phyloP scores from a whole-genome alignment of 352 stramenopile species.

The Globisporangium nunn region DNA sequence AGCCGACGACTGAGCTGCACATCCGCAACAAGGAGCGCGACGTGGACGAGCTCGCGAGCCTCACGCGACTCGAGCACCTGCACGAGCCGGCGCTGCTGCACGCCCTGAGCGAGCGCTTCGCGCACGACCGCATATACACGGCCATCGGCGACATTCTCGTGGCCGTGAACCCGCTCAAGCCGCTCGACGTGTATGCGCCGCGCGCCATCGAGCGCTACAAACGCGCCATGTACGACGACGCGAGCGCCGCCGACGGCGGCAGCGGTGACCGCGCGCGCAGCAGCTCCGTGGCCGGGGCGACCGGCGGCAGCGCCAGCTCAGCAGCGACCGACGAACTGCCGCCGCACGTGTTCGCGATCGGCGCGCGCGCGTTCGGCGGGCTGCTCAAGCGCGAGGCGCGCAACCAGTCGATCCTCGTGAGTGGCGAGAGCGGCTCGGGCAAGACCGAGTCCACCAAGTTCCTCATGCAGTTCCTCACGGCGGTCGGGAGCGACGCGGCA shows the following conservation, averaged over 20 bases:
- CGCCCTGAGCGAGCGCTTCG: constrained; percentile 70
- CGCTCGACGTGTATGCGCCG: constrained; percentile 58
- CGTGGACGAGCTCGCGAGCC: constrained; percentile 47
- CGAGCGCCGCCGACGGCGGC: background rate
- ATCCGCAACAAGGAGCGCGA: constrained; percentile 59
- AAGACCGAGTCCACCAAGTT: constrained; percentile 97
- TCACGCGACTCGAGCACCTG: constrained; percentile 77
- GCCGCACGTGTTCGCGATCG: constrained; percentile 90
- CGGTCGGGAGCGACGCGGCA: constrained; percentile 47
- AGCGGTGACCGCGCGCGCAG: constrained; percentile 3
- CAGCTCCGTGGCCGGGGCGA: constrained; percentile 4
- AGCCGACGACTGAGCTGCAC: constrained; percentile 36
- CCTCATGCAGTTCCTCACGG: constrained; percentile 94
- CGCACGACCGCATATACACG: constrained; percentile 78
- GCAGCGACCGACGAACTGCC: constrained; percentile 14
- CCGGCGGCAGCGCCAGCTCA: constrained; percentile 5
- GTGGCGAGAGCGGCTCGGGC: constrained; percentile 65
- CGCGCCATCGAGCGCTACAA: constrained; percentile 65
- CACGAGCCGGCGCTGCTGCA: constrained; percentile 81
- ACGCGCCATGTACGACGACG: constrained; percentile 24
- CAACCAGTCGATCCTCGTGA: constrained; percentile 38
- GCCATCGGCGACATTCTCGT: constrained; percentile 84
- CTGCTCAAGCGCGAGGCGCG: constrained; percentile 42
- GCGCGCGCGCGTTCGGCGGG: constrained; percentile 75
- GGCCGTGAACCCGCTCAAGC: constrained; percentile 79